phyloP scores from a whole-genome alignment of 1,284 basidiomycete genomes.

The Melanopsichium pennsylvanicum region DNA sequence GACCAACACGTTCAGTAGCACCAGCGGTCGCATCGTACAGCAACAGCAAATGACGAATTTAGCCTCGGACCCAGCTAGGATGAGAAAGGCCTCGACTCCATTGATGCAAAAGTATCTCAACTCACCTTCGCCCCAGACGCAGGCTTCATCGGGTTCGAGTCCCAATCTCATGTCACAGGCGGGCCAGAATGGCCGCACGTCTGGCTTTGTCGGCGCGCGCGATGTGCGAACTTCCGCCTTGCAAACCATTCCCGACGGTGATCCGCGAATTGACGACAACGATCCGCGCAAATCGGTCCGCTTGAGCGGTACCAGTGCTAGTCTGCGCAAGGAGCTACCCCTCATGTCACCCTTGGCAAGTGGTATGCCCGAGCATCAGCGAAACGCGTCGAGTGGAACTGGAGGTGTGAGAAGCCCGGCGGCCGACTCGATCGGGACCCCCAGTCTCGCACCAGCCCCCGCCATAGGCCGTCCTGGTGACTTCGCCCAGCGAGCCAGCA shows the following conservation, averaged over 20 bases:
- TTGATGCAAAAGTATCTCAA: constrained; percentile 44
- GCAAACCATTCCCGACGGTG: constrained; percentile 28
- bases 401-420: constrained; percentile 18
- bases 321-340: constrained; percentile 36
- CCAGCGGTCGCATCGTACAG: constrained; percentile 19
- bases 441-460: constrained; percentile 3
- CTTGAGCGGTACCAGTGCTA: constrained; percentile 12
- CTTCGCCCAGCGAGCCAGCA: constrained; percentile 12
- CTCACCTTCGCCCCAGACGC: constrained; percentile 36
- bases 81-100: constrained; percentile 31
- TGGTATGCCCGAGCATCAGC: constrained; percentile 9
- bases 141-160: constrained; percentile 12
- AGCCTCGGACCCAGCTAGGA: constrained; percentile 10
- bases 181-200: constrained; percentile 10
- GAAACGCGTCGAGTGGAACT: constrained; percentile 4
- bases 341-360: constrained; percentile 18
- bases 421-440: constrained; percentile 12
- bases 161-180: constrained; percentile 2
- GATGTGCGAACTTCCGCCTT: constrained; percentile 15
- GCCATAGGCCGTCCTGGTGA: constrained; percentile 4
- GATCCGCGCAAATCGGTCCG: constrained; percentile 15
- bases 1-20: constrained; percentile 6
- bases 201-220: constrained; percentile 29
- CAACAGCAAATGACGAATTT: constrained; percentile 8
- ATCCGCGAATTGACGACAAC: constrained; percentile 1